Base-by-base conservation (phyloP, 768 basidiomycete species). In the Naematelia encephala region DNA sequence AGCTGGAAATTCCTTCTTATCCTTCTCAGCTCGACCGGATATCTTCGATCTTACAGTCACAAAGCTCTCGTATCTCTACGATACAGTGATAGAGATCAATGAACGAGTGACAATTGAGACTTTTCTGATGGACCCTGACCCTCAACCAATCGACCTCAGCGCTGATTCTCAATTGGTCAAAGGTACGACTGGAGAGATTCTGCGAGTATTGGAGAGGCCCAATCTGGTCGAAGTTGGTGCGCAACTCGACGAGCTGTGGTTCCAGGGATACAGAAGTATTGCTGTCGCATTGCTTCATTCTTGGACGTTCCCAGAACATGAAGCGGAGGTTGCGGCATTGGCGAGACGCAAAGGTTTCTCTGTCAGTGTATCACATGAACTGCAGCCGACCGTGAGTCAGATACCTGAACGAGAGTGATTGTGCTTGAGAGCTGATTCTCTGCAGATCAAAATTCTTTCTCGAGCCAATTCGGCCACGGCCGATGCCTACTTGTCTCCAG, bases 31-130 rank as follows among this genome's bases (percentile, higher is more conserved):
- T 16, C 87, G 94, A 21, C 94, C 94, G 1, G 85, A 84, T 68
- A 96, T 97, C 66, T 98, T 98, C 68, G 93, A 96, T 76, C 82
- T 98, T 23, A 89, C 93, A 68, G 93, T 97, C 73, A 84, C 64
- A 13, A 71, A 73, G 23, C 63, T 70, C 10, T 58, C 60, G 0
- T 87, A 89, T 2, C 80, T 98, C 4, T 98, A 93, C 75, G 84
- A 85, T 0, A 79, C 80, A 2, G 89, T 91, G 2, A 69, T 90
- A 10, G 74, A 76, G 55, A 82, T 87, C 0, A 91, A 94, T 66
- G 94, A 98, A 78, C 86, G 94, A 10, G 94, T 96, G 5, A 97
- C 93, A 3, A 27, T 52, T 25, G 51, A 29, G 26, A 30, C 26
- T 12, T 52, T 52, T 28, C 29, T 30, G 2, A 29, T 30, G 26